Evolutionary conservation across 2,329 filamentous ascomycete genomes (phyloP).

Genomic region (Alternaria gaisen): DNA sequence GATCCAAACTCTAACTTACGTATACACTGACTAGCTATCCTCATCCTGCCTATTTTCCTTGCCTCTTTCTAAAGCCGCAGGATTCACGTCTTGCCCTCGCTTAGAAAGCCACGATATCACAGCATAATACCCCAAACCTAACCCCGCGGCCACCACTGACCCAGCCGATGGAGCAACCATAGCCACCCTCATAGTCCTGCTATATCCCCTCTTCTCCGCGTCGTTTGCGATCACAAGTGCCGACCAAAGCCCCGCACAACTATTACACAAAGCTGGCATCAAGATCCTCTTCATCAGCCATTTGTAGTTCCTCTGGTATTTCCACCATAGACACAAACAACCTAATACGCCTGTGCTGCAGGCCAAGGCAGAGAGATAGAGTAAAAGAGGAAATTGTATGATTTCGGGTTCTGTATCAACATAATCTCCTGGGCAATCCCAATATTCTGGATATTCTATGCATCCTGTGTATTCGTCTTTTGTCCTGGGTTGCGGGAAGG

Average conservation of each 20-base stretch:
- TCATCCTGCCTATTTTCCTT: constrained; percentile 10
- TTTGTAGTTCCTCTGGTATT: constrained; percentile 61
- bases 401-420: constrained; percentile 39
- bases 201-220: constrained; percentile 53
- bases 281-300: constrained; percentile 65
- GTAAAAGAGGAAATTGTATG: constrained; percentile 51
- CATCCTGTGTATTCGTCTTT: constrained; percentile 31
- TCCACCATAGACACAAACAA: constrained; percentile 56
- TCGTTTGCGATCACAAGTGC: constrained; percentile 62
- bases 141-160: constrained; percentile 1
- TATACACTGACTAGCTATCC: background rate
- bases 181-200: constrained; percentile 54
- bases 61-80: constrained; percentile 28
- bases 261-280: constrained; percentile 56
- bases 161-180: constrained; percentile 44
- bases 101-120: constrained; percentile 47
- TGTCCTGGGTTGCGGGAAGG: constrained; percentile 55
- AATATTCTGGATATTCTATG: constrained; percentile 22
- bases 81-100: constrained; percentile 43
- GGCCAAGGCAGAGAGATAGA: constrained; percentile 57
- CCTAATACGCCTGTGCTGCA: constrained; percentile 55
- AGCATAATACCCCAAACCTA: constrained; percentile 46
- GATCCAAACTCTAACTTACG: background rate
- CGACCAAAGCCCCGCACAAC: constrained; percentile 60
- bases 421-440: background rate